phyloP scores from a whole-genome alignment of 441 rosid genomes.

The Geranium incanum region DNA sequence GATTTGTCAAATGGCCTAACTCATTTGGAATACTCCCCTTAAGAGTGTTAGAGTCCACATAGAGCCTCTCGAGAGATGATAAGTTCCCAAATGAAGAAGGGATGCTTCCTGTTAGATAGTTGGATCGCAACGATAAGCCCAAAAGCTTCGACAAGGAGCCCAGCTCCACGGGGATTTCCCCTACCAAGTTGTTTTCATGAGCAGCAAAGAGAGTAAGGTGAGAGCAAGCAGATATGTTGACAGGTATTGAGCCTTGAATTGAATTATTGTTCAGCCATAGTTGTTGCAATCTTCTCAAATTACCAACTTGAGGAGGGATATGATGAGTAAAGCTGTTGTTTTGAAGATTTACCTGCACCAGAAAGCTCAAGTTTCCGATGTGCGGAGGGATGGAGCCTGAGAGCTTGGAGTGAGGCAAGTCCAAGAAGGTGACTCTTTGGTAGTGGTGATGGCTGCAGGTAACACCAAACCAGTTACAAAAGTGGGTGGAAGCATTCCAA shows the following conservation, averaged over 20 bases:
- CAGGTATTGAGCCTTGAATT: slow-evolving; percentile 15
- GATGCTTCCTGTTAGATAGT: slow-evolving; percentile 20
- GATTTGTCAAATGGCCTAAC: slow-evolving; percentile 13
- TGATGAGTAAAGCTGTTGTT: not conserved
- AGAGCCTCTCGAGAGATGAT: slow-evolving; percentile 12
- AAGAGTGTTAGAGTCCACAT: not conserved
- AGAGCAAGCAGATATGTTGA: slow-evolving; percentile 16
- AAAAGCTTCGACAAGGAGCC: slow-evolving; percentile 12
- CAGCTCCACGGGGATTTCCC: slow-evolving; percentile 14
- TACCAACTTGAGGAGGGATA: not conserved
- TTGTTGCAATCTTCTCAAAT: not conserved
- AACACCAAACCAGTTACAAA: slow-evolving; percentile 15
- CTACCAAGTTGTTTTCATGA: not conserved
- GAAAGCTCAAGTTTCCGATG: not conserved
- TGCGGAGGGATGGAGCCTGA: too few relatives aligned
- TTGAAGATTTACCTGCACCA: not conserved
- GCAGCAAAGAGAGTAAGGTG: not conserved
- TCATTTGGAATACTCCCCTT: slow-evolving; percentile 21
- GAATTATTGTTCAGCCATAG: slow-evolving; percentile 9
- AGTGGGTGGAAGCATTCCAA: slow-evolving; percentile 10
- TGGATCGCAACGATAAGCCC: not conserved
- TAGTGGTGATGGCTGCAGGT: slow-evolving; percentile 7
- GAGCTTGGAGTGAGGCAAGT: not conserved
- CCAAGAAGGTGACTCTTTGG: slow-evolving; percentile 8
- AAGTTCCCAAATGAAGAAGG: slow-evolving; percentile 25